Base-by-base conservation (phyloP, 1,139 yeast species). In the Taphrina communis region DNA sequence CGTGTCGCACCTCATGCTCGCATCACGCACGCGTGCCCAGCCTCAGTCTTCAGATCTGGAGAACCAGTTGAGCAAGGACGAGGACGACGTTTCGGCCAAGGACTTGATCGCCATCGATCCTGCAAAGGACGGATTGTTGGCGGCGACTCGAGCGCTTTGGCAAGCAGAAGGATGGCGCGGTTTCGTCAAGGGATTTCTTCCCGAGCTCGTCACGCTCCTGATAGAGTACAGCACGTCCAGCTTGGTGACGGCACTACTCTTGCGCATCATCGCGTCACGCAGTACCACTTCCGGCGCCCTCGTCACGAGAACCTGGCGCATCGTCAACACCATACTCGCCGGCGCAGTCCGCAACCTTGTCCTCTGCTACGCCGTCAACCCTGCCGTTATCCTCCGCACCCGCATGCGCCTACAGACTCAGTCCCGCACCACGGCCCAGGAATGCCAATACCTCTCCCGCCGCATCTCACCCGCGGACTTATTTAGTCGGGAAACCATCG, bases 111-210 rank as follows among this genome's bases (percentile, higher is more conserved):
- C 31, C 31, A 25, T 25, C 31, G 58, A 35, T 6, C 41, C 58
- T 6, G 39, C 12, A 11, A 31, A 35, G 21, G 58, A 53, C 58
- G 12, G 14, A 25, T 14, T 53, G 25, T 7, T 56, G n/a, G 14
- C 48, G 31, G 50, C 50, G 14, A n/a, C 36, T 14, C 14, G 60
- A 41, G 39, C 17, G 25, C 17, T 56, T 5, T 56, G 60, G 60
- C 2, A 35, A 8, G 25, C 36, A 6, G 60, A 56, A 21, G 60
- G 60, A 21, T 56, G 46, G 60, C 25, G 48, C 12, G 60, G 60
- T 14, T 56, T 56, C 60, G 48, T 41, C 60, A 56, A 56, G 60
- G 60, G 60, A 8, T 21, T 56, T 9, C 44, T 41, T 1, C 60
- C 60, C 14, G 44, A 39, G 2, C 17, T 56, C 14, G 41, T 35